Evolutionary conservation across 345 rosid species (phyloP).

Genomic region (Kandelia obovata): DNA sequence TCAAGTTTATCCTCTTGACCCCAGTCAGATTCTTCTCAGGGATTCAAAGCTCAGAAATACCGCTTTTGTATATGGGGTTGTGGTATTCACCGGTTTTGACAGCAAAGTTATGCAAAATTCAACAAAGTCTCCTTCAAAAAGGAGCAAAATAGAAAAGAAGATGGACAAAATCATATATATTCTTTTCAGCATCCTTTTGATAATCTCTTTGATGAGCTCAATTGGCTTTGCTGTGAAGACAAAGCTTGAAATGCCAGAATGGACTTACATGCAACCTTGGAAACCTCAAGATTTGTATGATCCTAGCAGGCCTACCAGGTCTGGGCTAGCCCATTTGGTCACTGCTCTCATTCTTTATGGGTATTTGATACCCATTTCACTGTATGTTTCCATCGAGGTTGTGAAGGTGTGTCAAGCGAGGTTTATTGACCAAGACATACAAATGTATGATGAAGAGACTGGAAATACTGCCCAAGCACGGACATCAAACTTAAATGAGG

Average conservation of each 20-base stretch:
- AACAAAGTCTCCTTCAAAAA: conserved; percentile 81
- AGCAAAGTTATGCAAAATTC: conserved; percentile 96
- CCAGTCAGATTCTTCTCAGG: conserved; percentile 87
- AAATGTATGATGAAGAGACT: conserved; percentile 86
- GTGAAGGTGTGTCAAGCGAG: conserved; percentile 96
- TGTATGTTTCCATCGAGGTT: conserved; percentile 92
- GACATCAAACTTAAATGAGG: conserved; percentile 95
- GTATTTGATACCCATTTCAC: conserved; percentile 94
- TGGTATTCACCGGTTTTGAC: conserved; percentile 82
- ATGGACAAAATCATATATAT: conserved; percentile 89
- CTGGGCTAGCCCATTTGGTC: conserved; percentile 77
- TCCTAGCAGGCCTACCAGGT: conserved; percentile 50
- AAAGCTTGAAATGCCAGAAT: conserved; percentile 64
- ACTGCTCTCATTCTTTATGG: conserved; percentile 97
- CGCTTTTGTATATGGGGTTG: conserved; percentile 69
- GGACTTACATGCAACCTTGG: conserved; percentile 75
- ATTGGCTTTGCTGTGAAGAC: conserved; percentile 83
- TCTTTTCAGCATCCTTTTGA: conserved; percentile 67
- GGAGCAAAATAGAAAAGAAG: conserved; percentile 76
- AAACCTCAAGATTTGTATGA: conserved; percentile 48
- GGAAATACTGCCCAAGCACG: conserved; percentile 84
- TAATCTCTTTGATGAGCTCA: conserved; percentile 73
- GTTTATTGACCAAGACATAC: conserved; percentile 81
- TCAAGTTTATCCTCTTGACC: conserved; percentile 67
- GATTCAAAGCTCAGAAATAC: conserved; percentile 97